Base-by-base conservation (phyloP, 73 alveolate species). In the Paramecium biaurelia region DNA sequence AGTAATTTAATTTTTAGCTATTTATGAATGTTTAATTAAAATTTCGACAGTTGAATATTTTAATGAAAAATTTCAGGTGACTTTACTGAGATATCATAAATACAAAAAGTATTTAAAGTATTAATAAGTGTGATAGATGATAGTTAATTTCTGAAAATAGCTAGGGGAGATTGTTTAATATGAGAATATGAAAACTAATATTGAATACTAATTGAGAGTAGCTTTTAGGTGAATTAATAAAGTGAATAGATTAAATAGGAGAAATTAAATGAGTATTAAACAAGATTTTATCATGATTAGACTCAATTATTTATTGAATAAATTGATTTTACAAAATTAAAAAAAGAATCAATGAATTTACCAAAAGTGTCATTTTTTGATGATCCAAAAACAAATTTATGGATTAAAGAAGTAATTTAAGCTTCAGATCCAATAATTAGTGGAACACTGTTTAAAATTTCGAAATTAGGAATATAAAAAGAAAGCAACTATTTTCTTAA, bases 271-370 rank as follows among this genome's bases (percentile, higher is more conserved):
- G 32, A 53, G 68, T 53, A n/a, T 53, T 53, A 5, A 53, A 53
- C 34, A 53, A 53, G 68, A 53, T 53, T 53, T 53, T 53, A 53
- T n/a, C 2, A 53, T 53, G 5, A 53, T 53, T 53, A 53, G 68
- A 53, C 34, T 18, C 32, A 53, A 53, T 53, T 53, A 53, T 53
- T n/a, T 53, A 53, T n/a, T n/a, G 34, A 53, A 53, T 38, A 53
- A 53, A 53, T 53, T 53, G 68, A 34, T 74, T 74, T 41, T 4
- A 37, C 87, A 37, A 41, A 32, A 34, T 28, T 74, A 74, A n/a
- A 74, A 74, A 74, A 10, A 74, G 45, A 63, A 63, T 12, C 23
- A 15, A 74, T 74, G 87, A 74, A 74, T 74, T 74, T 35, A 24
- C 35, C 67, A 14, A 74, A 74, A 74, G 28, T 14, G 18, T 74